These are phyloP conservation scores for Spatholobus suberectus DNA, from an alignment of 306 rosid genomes.

Conservation along the genomic window DNA sequence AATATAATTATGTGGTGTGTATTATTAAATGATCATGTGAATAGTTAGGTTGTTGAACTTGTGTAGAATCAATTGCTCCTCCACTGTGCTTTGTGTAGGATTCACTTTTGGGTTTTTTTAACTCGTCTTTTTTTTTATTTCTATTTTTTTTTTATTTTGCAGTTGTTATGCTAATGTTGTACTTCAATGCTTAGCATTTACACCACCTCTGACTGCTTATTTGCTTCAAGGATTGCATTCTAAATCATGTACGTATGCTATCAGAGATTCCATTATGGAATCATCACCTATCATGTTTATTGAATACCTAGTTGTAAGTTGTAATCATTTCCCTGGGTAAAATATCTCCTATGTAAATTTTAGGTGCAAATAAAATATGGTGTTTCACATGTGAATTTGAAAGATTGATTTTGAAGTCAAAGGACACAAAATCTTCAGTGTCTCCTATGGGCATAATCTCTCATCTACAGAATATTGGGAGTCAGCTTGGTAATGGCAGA, in stretches of 20 bases:
- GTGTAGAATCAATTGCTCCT: conserved; percentile 18
- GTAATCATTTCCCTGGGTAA: conserved; percentile 30
- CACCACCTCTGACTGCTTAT: conserved; percentile 95
- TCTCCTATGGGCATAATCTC: conserved; percentile 83
- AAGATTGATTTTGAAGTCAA: conserved; percentile 75
- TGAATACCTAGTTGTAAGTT: conserved; percentile 21
- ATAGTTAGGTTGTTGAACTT: conserved; percentile 3
- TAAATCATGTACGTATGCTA: conserved; percentile 69
- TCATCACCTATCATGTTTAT: not conserved
- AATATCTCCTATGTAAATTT: conserved; percentile 38
- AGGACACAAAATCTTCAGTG: conserved; percentile 66
- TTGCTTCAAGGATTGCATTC: conserved; percentile 91
- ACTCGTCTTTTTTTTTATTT: not conserved
- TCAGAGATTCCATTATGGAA: conserved; percentile 31
- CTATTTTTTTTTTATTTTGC: conserved; percentile 46
- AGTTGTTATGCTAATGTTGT: conserved; percentile 97
- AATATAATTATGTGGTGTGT: conserved; percentile 16
- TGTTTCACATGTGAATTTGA: conserved; percentile 94
- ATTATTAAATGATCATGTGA: conserved; percentile 8
- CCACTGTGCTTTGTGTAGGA: conserved; percentile 5
- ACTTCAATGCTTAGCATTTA: conserved; percentile 92
- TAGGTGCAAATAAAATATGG: conserved; percentile 79
- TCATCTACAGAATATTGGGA: conserved; percentile 73
- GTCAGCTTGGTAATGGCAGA: conserved; percentile 88
- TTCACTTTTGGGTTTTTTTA: not conserved